These are phyloP conservation scores for Lactifluus echinatus DNA, from an alignment of 768 basidiomycete species.

Conservation along the genomic window DNA sequence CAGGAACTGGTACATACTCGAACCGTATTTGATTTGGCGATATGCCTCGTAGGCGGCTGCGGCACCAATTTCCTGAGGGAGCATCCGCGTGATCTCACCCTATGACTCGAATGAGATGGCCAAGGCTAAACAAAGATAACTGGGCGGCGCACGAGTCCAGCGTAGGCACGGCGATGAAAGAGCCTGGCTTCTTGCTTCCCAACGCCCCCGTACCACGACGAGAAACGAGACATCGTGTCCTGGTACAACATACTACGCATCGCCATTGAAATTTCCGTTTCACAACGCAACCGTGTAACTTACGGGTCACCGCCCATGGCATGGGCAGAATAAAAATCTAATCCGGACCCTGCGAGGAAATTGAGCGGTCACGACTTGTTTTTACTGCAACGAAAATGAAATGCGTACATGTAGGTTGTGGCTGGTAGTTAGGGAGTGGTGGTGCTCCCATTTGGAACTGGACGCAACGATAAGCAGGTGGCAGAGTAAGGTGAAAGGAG, in stretches of 20 bases:
- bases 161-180: constrained; percentile 62
- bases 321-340: constrained; percentile 58
- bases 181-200: constrained; percentile 52
- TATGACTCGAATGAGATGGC: constrained; percentile 22
- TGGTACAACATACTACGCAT: constrained; percentile 30
- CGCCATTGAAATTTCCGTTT: neutral
- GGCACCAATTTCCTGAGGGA: constrained; percentile 57
- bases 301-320: constrained; percentile 49
- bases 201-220: constrained; percentile 31
- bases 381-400: neutral
- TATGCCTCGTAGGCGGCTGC: constrained; percentile 76
- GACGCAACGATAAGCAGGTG: neutral
- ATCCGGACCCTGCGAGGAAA: constrained; percentile 43
- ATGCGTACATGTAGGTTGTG: constrained; percentile 31
- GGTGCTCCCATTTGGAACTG: constrained; percentile 20
- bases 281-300: constrained; percentile 22
- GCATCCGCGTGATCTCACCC: constrained; percentile 44
- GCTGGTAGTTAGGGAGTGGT: constrained; percentile 30
- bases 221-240: constrained; percentile 29
- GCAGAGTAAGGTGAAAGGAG: neutral
- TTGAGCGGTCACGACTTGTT: constrained; percentile 4
- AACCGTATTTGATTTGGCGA: constrained; percentile 55
- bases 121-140: neutral
- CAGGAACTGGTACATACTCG: constrained; percentile 44
- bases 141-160: constrained; percentile 38